Percentiles rank a stretch among this genome's conserved stretches.
These are phyloP conservation scores for Eleusine indica DNA, from an alignment of 176 grass and related monocot species.

Conservation along the genomic window DNA sequence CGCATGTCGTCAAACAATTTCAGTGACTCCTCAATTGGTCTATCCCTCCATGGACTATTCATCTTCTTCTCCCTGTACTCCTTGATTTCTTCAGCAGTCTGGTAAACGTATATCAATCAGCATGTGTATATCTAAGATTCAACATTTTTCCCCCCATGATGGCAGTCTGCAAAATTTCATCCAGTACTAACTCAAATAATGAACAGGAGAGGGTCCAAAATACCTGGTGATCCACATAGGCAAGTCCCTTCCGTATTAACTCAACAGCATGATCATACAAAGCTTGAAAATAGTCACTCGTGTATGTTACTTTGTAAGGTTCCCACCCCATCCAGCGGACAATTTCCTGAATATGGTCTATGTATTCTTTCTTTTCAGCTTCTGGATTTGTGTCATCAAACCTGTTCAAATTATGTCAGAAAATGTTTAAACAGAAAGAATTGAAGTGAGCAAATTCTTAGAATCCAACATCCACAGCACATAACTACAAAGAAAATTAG, in stretches of 20 bases:
- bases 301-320: slow-evolving; percentile 96
- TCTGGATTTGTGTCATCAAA: slow-evolving; percentile 99
- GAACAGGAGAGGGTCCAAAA: slow-evolving; percentile 7
- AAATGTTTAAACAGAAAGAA: slow-evolving; percentile 17
- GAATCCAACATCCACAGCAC: neutral
- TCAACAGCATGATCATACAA: slow-evolving; percentile 88
- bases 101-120: slow-evolving; percentile 41
- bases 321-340: slow-evolving; percentile 94
- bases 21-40: slow-evolving; percentile 78
- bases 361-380: slow-evolving; percentile 97
- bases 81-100: slow-evolving; percentile 93
- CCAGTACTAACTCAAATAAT: slow-evolving; percentile 26
- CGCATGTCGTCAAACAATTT: slow-evolving; percentile 96
- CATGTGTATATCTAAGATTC: slow-evolving; percentile 16
- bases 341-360: slow-evolving; percentile 95
- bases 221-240: slow-evolving; percentile 99
- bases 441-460: neutral
- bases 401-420: slow-evolving; percentile 48
- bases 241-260: slow-evolving; percentile 83
- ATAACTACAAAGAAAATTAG: slow-evolving; percentile 7
- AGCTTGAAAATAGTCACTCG: slow-evolving; percentile 96
- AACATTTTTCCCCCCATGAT: slow-evolving; percentile 6
- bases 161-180: slow-evolving; percentile 16
- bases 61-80: slow-evolving; percentile 93
- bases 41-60: slow-evolving; percentile 98